Conservation (phyloP, 805 yeast species). For the Cyberlindnera euphorbiae region DNA sequence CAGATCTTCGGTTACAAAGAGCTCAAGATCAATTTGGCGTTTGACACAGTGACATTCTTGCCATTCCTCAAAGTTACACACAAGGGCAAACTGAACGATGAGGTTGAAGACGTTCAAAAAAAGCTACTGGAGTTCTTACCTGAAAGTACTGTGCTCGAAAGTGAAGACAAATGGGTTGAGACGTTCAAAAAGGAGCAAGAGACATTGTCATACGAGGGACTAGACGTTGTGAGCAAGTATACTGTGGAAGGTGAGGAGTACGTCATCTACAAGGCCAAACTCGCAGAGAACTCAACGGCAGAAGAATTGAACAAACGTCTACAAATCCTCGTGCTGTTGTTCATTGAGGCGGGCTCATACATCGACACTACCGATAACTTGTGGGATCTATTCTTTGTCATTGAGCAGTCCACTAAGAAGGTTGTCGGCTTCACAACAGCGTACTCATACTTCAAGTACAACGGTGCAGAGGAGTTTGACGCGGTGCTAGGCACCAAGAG, state of each 20-base stretch:
- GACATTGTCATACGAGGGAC: conserved; percentile 32
- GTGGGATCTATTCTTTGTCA: conserved; percentile 74
- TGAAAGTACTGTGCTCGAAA: conserved; percentile 50
- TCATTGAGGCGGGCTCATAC: conserved; percentile 91
- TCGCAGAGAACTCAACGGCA: conserved; percentile 47
- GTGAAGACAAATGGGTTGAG: conserved; percentile 67
- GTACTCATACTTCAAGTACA: conserved; percentile 78
- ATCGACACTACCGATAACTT: conserved; percentile 70
- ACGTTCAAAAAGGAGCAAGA: conserved; percentile 44
- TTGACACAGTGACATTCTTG: conserved; percentile 67
- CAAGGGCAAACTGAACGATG: conserved; percentile 45
- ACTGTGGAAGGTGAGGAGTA: conserved; percentile 34
- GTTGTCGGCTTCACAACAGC: conserved; percentile 80
- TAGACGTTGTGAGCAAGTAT: conserved; percentile 32
- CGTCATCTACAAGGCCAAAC: conserved; percentile 43
- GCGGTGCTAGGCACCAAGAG: conserved; percentile 25
- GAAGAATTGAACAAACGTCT: too few relatives aligned
- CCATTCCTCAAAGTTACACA: conserved; percentile 67
- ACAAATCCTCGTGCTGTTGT: conserved; percentile 75
- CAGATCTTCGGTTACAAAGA: conserved; percentile 80
- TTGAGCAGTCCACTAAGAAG: conserved; percentile 31
- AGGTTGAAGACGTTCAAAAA: conserved; percentile 54
- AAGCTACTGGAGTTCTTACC: conserved; percentile 60
- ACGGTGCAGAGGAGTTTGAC: conserved; percentile 50
- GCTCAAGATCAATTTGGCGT: conserved; percentile 59